Base-by-base conservation (phyloP, 2,329 filamentous ascomycete genomes). In the Septoria linicola region DNA sequence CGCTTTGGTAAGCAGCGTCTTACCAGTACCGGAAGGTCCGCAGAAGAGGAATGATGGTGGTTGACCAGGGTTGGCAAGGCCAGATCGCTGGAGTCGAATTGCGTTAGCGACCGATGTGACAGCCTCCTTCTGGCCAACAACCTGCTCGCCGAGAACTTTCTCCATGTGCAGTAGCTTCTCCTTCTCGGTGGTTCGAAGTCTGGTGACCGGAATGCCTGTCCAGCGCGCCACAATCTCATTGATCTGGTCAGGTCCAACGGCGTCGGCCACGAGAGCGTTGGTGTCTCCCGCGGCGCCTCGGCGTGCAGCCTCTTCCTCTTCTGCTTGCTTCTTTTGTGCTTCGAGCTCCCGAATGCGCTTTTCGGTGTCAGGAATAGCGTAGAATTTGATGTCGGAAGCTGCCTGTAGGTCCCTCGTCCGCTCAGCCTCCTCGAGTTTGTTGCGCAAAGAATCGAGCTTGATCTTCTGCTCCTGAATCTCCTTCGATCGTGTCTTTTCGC, bases 161-260 rank as follows among this genome's bases (percentile, higher is more conserved):
- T 99, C 93, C 93, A 99, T 99, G 66, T 95, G 81, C 58, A 99
- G 81, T n/a, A 99, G 80, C 78, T 97, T 97, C 70, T 99, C 93
- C 74, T 96, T 97, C 74, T 99, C 93, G 0, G 90, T 88, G 0
- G 93, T 96, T 76, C 88, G 92, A 34, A 99, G 83, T 55, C 92
- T 81, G 3, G 90, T 97, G 53, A 99, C 89, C 1, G 93, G 93
- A 62, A 99, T 99, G 58, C 93, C 93, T n/a, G 93, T 99, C 89
- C 91, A 96, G 55, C 90, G 85, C 48, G 88, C 87, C 46, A 99
- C 93, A 55, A 99, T 99, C 68, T 97, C 92, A 69, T 99, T 97
- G 79, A 99, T 99, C 71, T 99, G 91, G 59, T 99, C 93, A 8
- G 91, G 90, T 4, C 93, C 93, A 59, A 99, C 93, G 40, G 93